These are phyloP conservation scores for Trichophyton rubrum DNA, from an alignment of 2,329 filamentous ascomycete species.

Conservation along the genomic window DNA sequence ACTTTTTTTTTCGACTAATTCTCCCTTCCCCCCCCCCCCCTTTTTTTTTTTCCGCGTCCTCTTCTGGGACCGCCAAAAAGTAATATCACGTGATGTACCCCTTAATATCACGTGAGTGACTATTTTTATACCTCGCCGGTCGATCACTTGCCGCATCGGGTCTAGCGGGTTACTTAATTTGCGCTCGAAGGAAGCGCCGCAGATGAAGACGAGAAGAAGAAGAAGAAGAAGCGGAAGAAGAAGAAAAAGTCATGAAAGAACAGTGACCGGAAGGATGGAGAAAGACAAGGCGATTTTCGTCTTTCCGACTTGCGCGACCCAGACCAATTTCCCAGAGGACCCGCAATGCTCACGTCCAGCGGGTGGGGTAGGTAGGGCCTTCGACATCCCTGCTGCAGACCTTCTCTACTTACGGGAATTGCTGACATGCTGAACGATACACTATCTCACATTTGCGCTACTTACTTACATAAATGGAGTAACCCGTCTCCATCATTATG, in stretches of 20 bases:
- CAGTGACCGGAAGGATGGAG: background rate
- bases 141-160: background rate
- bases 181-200: background rate
- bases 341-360: background rate
- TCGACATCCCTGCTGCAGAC: background rate
- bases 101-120: background rate
- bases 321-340: background rate
- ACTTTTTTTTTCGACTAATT: background rate
- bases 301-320: too few relatives aligned
- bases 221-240: too few relatives aligned
- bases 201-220: background rate
- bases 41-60: background rate
- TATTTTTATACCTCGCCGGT: background rate
- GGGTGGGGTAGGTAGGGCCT: background rate
- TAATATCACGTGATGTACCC: conserved; percentile 1
- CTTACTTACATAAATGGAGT: background rate
- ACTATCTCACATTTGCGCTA: background rate
- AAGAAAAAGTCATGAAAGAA: too few relatives aligned
- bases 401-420: background rate
- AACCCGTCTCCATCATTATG: background rate
- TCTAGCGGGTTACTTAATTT: background rate
- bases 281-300: background rate
- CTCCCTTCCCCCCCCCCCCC: background rate
- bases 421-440: too few relatives aligned
- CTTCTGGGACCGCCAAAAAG: background rate